Base-by-base conservation (phyloP, 306 rosid genomes). In the Senna tora region DNA sequence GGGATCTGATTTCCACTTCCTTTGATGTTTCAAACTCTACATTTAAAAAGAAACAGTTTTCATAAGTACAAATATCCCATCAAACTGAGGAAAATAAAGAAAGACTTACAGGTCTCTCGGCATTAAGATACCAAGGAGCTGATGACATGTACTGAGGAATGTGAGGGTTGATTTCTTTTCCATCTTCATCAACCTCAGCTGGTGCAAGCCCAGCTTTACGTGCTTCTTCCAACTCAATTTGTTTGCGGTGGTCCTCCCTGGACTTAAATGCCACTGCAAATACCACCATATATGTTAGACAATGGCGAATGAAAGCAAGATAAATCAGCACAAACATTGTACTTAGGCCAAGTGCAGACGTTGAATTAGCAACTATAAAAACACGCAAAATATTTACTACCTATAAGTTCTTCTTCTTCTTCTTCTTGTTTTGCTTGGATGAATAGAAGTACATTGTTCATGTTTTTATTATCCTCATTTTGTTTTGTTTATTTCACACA, bases 161-260 rank as follows among this genome's bases (percentile, higher is more conserved):
- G 50, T 85, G 90, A 43, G 90, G 90, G 75, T 88, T 88, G 69
- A 87, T 87, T 76, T 87, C 92, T 54, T 87, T 87, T 14, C 90
- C 92, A 85, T 88, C 83, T 74, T 82, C 89, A 67, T 87, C 89
- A 5, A 87, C 81, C 69, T 87, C 89, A 16, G 92, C 89, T 12
- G 92, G 92, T 0, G 92, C 92, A 76, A 88, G 92, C 65, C 92
- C 92, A 34, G 89, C 92, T 47, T 88, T 85, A 25, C 92, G 88
- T 1, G 92, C 92, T 83, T 84, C 86, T 71, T 87, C 89, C 81
- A 84, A 82, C 58, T 85, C 87, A 63, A 82, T 83, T 63, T 84
- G 84, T 78, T 87, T 87, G 11, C 86, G 71, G 74, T 82, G 87
- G 54, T 87, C 87, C 76, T 85, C 92, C 82, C 90, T 78, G 7